A percentile compares a stretch with the other conserved stretches of the same genome.
Evolutionary conservation across 2,329 filamentous ascomycete genomes (phyloP).

Genomic region (Arthrocladium fulminans): DNA sequence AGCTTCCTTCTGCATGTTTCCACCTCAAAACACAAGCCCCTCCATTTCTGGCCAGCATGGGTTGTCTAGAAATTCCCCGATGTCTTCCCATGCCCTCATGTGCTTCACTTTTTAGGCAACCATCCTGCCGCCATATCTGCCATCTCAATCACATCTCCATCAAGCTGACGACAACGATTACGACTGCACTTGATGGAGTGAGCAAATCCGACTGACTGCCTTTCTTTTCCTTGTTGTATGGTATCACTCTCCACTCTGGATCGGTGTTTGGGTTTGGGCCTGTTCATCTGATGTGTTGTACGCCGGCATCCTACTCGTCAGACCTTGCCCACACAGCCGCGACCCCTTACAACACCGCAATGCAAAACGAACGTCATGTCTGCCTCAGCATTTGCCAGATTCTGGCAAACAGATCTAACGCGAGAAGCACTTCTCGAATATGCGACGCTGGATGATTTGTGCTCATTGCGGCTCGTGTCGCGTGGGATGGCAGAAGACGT

Average conservation of each 20-base stretch:
- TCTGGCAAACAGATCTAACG: conserved; percentile 30
- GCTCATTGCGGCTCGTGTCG: conserved; percentile 30
- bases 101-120: conserved; percentile 10
- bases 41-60: conserved; percentile 7
- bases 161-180: conserved; percentile 8
- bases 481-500: conserved; percentile 28
- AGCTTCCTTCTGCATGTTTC: neutral
- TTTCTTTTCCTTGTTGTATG: conserved; percentile 5
- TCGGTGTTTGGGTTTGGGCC: conserved; percentile 10
- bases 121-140: conserved; percentile 5
- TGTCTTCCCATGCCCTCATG: conserved; percentile 5
- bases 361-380: conserved; percentile 13
- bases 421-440: conserved; percentile 27
- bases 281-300: conserved; percentile 4
- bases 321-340: neutral
- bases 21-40: conserved; percentile 8
- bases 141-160: conserved; percentile 9
- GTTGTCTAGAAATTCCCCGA: conserved; percentile 11
- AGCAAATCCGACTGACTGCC: neutral
- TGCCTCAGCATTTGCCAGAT: conserved; percentile 24
- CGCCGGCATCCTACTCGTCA: conserved; percentile 2
- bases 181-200: conserved; percentile 9
- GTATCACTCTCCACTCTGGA: conserved; percentile 18
- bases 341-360: neutral
- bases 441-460: conserved; percentile 28